Conservation (phyloP, 163 green algal genomes). For the Picocystis sp. region DNA sequence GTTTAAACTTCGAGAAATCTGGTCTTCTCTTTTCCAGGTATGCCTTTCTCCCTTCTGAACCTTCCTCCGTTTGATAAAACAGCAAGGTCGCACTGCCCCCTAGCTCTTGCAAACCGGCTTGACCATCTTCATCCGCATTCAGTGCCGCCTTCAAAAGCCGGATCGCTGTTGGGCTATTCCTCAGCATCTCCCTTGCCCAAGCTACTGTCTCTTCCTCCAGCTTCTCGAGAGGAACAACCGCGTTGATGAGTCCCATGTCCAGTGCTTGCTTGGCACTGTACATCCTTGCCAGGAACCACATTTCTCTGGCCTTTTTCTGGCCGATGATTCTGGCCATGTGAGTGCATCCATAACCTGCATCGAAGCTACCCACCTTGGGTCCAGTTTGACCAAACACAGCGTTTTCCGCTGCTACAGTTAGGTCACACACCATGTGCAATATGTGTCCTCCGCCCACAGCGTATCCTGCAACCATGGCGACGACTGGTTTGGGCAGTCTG, state of each 20-base stretch:
- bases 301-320: conserved; percentile 90
- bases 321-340: conserved; percentile 70
- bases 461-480: conserved; percentile 88
- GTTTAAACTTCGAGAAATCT: conserved; percentile 77
- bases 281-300: conserved; percentile 89
- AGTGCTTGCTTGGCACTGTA: conserved; percentile 74
- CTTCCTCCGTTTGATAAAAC: conserved; percentile 90
- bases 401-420: conserved; percentile 96
- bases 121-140: conserved; percentile 88
- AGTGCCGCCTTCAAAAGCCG: conserved; percentile 77
- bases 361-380: conserved; percentile 92
- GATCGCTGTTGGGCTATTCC: conserved; percentile 84
- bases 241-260: conserved; percentile 92
- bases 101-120: conserved; percentile 87
- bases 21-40: conserved; percentile 77
- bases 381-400: conserved; percentile 95
- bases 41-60: conserved; percentile 66
- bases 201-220: conserved; percentile 75
- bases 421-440: conserved; percentile 96
- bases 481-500: conserved; percentile 23
- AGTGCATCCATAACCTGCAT: conserved; percentile 84
- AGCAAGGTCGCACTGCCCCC: conserved; percentile 84
- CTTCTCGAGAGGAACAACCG: conserved; percentile 68
- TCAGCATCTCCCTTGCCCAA: conserved; percentile 89
- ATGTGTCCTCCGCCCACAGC: conserved; percentile 93